Conservation (phyloP, 257 asterid species). For the Solanum corneliomulleri region DNA sequence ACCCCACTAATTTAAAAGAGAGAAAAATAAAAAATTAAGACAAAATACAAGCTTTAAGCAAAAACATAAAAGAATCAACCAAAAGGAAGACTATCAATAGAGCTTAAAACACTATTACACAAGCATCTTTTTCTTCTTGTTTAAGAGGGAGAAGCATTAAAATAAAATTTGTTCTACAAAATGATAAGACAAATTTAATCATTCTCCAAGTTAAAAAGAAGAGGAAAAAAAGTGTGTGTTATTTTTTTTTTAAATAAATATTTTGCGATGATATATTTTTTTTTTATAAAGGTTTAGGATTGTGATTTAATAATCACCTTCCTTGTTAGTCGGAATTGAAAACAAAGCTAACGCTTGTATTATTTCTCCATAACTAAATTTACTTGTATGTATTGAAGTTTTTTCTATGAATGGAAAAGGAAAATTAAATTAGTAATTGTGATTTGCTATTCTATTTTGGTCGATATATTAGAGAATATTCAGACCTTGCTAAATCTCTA, state of each 20-base stretch:
- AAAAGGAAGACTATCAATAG: slow-evolving; percentile 21
- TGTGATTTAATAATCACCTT: too few species aligned
- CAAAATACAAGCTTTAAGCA: not conserved
- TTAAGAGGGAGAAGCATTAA: not conserved
- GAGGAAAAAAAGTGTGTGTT: not conserved
- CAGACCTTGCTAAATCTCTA: too few species aligned
- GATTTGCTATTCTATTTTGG: not conserved
- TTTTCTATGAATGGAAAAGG: not conserved
- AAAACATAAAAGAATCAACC: slow-evolving; percentile 7
- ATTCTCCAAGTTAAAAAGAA: not conserved
- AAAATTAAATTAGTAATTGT: too few species aligned
- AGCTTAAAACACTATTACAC: slow-evolving; percentile 7
- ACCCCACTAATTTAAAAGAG: not conserved
- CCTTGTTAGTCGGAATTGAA: not conserved
- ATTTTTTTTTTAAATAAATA: not conserved
- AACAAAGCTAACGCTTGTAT: too few species aligned
- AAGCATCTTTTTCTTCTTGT: not conserved
- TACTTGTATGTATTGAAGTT: not conserved
- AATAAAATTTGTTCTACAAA: not conserved
- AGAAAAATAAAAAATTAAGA: not conserved
- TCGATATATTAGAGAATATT: not conserved
- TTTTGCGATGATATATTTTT: not conserved
- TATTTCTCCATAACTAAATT: not conserved
- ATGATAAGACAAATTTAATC: not conserved
- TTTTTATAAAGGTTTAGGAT: too few species aligned